phyloP scores from a whole-genome alignment of 1,284 basidiomycete species.

The Coniferiporia sulphurascens region DNA sequence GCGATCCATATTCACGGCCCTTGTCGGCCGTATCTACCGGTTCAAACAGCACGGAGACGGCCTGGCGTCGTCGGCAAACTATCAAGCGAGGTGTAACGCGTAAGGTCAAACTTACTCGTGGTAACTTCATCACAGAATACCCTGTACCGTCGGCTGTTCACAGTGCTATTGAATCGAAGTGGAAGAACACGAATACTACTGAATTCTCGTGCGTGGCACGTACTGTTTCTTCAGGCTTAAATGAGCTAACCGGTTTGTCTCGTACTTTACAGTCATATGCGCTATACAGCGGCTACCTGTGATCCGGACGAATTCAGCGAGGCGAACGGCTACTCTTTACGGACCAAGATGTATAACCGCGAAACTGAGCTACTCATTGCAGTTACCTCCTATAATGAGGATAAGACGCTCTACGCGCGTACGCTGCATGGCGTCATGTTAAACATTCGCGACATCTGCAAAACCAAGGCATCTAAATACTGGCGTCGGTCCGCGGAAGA shows the following conservation, averaged over 20 bases:
- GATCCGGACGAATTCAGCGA: conserved; percentile 92
- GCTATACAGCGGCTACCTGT: conserved; percentile 88
- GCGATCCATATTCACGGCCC: conserved; percentile 65
- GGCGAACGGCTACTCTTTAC: conserved; percentile 78
- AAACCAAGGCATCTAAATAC: conserved; percentile 93
- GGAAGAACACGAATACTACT: conserved; percentile 62
- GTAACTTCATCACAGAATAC: conserved; percentile 89
- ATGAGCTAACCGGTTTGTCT: neutral
- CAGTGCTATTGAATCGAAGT: conserved; percentile 83
- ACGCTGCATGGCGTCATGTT: conserved; percentile 95
- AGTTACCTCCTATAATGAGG: conserved; percentile 86
- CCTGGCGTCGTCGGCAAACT: conserved; percentile 87
- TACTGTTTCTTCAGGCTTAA: neutral
- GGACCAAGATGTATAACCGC: conserved; percentile 81
- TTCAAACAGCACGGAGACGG: conserved; percentile 62
- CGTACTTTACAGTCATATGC: conserved; percentile 63
- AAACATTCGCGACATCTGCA: conserved; percentile 98
- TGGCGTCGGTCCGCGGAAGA: conserved; percentile 85
- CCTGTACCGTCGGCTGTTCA: conserved; percentile 85
- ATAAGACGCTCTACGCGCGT: conserved; percentile 90
- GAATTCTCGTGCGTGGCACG: conserved; percentile 72
- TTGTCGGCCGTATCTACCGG: conserved; percentile 57
- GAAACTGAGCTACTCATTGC: conserved; percentile 93
- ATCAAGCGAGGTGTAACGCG: conserved; percentile 90
- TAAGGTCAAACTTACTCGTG: conserved; percentile 88